Percentiles rank a stretch among this genome's conserved stretches.
phyloP scores from a whole-genome alignment of 495 filamentous ascomycete species.

The Schizothecium vesticola region DNA sequence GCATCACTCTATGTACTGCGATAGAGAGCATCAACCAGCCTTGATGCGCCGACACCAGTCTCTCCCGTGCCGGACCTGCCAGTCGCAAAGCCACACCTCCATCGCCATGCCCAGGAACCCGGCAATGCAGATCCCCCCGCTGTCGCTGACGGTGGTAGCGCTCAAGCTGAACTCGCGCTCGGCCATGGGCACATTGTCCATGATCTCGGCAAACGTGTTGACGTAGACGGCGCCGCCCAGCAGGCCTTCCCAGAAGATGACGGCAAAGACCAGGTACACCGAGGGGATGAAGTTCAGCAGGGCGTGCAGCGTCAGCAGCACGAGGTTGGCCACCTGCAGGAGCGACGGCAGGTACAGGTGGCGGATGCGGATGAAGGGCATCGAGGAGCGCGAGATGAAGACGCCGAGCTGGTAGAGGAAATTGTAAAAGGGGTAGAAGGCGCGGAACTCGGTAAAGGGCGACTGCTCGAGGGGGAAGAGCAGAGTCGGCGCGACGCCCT shows the following conservation, averaged over 20 bases:
- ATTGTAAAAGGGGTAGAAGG: conserved; percentile 86
- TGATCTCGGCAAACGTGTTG: conserved; percentile 90
- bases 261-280: conserved; percentile 72
- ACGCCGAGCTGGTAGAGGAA: conserved; percentile 92
- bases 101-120: conserved; percentile 80
- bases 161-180: conserved; percentile 88
- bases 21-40: conserved; percentile 18
- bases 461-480: conserved; percentile 72
- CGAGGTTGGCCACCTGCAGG: conserved; percentile 77
- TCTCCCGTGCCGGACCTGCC: conserved; percentile 70
- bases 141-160: conserved; percentile 89
- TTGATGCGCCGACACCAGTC: conserved; percentile 62
- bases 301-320: conserved; percentile 67
- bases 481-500: conserved; percentile 81
- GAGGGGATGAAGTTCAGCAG: conserved; percentile 73
- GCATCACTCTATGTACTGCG: background rate
- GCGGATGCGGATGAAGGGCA: conserved; percentile 77
- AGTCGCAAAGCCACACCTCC: conserved; percentile 75
- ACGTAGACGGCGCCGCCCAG: conserved; percentile 90
- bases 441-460: conserved; percentile 74
- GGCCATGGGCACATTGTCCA: conserved; percentile 63
- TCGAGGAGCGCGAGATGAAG: conserved; percentile 87
- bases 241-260: conserved; percentile 95
- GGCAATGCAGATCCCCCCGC: conserved; percentile 83
- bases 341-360: conserved; percentile 74